These are phyloP conservation scores for Phytophthora quininea DNA, from an alignment of 352 stramenopile genomes.

Conservation along the genomic window DNA sequence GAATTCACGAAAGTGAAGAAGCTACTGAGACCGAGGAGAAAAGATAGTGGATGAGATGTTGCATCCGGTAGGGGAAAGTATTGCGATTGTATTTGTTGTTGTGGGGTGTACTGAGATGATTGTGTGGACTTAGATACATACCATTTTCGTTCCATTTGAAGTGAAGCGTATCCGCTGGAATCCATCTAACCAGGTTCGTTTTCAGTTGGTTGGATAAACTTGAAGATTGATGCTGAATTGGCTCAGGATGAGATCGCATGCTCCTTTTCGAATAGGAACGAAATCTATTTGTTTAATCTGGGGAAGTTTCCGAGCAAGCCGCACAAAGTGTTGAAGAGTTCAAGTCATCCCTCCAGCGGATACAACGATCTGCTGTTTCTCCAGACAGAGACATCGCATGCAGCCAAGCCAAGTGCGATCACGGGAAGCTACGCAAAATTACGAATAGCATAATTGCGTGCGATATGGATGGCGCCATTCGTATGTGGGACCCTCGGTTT, in stretches of 20 bases:
- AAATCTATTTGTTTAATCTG: conserved; percentile 79
- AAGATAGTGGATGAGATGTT: conserved; percentile 24
- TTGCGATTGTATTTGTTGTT: neutral
- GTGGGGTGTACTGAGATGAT: neutral
- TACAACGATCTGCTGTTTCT: conserved; percentile 78
- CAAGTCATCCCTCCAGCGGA: conserved; percentile 69
- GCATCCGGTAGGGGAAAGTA: conserved; percentile 37
- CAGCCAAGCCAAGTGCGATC: too few relatives aligned
- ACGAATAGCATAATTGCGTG: conserved; percentile 50
- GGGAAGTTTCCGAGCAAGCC: conserved; percentile 73
- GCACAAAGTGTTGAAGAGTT: conserved; percentile 63
- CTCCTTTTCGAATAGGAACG: conserved; percentile 74
- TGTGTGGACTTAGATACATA: conserved; percentile 57
- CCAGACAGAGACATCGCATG: neutral
- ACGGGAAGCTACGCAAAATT: conserved; percentile 16
- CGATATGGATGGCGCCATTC: conserved; percentile 67
- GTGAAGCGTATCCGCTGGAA: conserved; percentile 83
- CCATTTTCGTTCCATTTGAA: conserved; percentile 71
- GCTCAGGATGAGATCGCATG: conserved; percentile 75
- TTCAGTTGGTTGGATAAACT: too few relatives aligned
- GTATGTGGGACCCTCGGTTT: conserved; percentile 71
- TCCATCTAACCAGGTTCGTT: conserved; percentile 58
- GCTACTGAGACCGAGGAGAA: neutral
- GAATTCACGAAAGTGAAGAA: neutral
- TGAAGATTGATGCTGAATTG: neutral